Evolutionary conservation across 306 rosid genomes (phyloP).

Genomic region (Prunus davidiana): DNA sequence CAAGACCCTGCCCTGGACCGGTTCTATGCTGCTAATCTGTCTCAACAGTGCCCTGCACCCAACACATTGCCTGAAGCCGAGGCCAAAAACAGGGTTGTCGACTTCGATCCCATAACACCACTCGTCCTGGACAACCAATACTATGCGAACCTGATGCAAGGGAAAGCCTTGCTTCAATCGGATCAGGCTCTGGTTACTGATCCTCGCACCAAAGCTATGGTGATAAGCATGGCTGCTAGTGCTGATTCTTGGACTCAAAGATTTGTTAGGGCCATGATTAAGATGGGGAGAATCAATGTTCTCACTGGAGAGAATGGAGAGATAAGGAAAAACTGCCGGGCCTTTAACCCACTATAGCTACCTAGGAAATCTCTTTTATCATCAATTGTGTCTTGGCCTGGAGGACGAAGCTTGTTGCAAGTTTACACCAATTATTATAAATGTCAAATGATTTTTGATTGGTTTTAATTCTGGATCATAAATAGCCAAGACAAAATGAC

Average conservation of each 20-base stretch:
- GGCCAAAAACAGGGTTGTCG: background rate
- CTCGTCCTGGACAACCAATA: slow-evolving; percentile 41
- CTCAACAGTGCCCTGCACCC: slow-evolving; percentile 17
- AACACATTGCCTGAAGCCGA: background rate
- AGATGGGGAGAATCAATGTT: slow-evolving; percentile 31
- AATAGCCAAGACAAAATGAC: too few relatives aligned
- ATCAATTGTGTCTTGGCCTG: background rate
- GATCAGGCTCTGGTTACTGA: slow-evolving; percentile 40
- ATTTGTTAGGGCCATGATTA: slow-evolving; percentile 34
- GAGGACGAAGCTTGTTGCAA: background rate
- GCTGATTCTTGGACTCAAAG: slow-evolving; percentile 7
- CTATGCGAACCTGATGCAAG: slow-evolving; percentile 31
- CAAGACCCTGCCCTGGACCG: slow-evolving; percentile 29
- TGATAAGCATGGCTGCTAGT: slow-evolving; percentile 30
- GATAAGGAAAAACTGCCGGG: slow-evolving; percentile 57
- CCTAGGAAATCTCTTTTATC: background rate
- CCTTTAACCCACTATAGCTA: slow-evolving; percentile 14
- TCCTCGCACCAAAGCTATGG: slow-evolving; percentile 31
- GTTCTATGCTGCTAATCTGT: slow-evolving; percentile 6
- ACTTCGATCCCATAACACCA: slow-evolving; percentile 51
- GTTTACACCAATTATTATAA: background rate
- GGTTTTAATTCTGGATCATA: background rate
- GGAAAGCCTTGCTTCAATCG: slow-evolving; percentile 34
- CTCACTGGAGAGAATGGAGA: slow-evolving; percentile 46
- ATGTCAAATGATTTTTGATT: background rate